Evolutionary conservation across 2,329 filamentous ascomycete genomes (phyloP), one percentile per base, ranked within the genome.

Genomic region (Huntiella moniliformis): DNA sequence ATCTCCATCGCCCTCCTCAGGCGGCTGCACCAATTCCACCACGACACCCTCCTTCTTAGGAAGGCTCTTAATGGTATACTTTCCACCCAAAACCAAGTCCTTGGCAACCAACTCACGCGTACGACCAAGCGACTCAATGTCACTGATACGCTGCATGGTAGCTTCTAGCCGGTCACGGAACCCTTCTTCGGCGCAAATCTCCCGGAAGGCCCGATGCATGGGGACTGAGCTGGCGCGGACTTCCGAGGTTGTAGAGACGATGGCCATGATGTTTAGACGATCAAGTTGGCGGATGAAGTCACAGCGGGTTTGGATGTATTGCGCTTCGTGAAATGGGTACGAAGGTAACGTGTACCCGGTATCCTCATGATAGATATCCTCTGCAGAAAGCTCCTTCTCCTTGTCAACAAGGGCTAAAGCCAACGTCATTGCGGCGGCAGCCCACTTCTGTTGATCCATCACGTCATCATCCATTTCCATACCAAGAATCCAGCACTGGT

Each of bases 391-490:
- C 3, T 74, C 68, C 12, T 76, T 66, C 57, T 88, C 83, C 54
- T 74, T 73, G 50, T 93, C 82, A n/a, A 96, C 85, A 5, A 98
- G 74, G 1, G 86, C 86, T 54, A 82, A 81, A 15, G 88, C 91
- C 2, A 98, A 71, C 16, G 93, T 82, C 82, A 96, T 94, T 34
- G 91, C 86, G 10, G 85, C 87, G 10, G 86, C 83, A 39, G 87
- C 84, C 68, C 85, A 95, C 60, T 96, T 95, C 58, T 96, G 86
- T 61, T 95, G 83, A 57, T 95, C 85, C 79, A 96, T 96, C 54
- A 95, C 91, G 58, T 98, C 91, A 61, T 96, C 91, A 54, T 96
- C 91, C 79, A 83, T 82, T 51, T 79, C 77, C 44, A 63, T 64
- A 8, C 79, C 79, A 3, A 84, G 67, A 49, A 83, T 80, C 69